Evolutionary conservation across 129 eudicot genomes (phyloP).

Genomic region (Heracleum sosnowskyi): DNA sequence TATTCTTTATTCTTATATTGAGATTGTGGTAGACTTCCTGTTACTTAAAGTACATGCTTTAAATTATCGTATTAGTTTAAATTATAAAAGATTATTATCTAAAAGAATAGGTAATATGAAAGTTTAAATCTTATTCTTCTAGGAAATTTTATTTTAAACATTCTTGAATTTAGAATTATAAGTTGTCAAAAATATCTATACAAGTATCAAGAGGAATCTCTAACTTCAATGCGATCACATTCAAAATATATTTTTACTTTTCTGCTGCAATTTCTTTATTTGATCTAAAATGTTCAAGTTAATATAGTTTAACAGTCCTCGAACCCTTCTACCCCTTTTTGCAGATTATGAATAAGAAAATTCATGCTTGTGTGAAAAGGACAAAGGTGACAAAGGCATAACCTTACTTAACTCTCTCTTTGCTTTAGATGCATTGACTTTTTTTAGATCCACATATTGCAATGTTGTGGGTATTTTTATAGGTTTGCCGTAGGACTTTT

Average conservation of each 20-base stretch:
- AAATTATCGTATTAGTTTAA: neutral
- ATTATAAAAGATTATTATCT: no score
- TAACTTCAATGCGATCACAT: neutral
- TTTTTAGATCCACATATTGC: neutral
- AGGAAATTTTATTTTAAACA: neutral
- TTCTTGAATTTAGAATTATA: neutral
- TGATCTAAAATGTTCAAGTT: neutral
- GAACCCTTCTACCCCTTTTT: neutral
- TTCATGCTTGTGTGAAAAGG: neutral
- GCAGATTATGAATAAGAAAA: neutral
- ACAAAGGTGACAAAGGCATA: neutral
- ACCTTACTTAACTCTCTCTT: neutral
- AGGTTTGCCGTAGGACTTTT: neutral
- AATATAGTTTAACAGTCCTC: neutral
- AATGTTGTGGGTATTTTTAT: neutral
- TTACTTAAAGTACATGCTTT: neutral
- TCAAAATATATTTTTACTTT: neutral
- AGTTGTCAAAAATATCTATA: neutral
- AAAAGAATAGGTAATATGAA: neutral
- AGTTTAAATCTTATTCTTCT: neutral
- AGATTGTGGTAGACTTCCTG: neutral
- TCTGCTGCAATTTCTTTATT: neutral
- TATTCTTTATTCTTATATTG: neutral
- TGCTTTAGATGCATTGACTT: neutral
- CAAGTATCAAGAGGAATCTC: neutral